Base-by-base conservation (phyloP, 257 asterid genomes). In the Nicotiana noctiflora region DNA sequence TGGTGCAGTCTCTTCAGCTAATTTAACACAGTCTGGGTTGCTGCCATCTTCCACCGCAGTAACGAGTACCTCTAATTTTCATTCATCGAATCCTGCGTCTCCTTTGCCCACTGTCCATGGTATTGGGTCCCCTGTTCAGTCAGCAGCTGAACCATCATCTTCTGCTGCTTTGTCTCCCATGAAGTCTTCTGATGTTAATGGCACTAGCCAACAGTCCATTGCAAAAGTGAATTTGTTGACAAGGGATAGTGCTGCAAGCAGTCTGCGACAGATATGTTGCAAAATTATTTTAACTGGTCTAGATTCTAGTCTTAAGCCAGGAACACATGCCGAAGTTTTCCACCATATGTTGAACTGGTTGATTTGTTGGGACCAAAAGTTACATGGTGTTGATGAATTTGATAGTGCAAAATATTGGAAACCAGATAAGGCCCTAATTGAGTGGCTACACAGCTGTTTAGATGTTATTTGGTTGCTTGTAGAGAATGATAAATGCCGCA, bases 401-500 rank as follows among this genome's bases (percentile, higher is more conserved):
- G 97, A 92, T 75, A 84, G 91, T 81, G 85, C 81, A 74, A 94
- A 89, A 84, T 87, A 83, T 86, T 91, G 89, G 88, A 93, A 86
- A 85, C 97, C 96, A 40, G 97, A 93, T 81, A 92, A 92, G 87
- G 92, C 94, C 79, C 83, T 90, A 51, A 86, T 90, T 84, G 97
- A 95, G 87, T 95, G 99, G 98, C 88, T 95, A n/a, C 99, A 91
- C 82, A 88, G 94, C 83, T 93, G 98, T 85, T 86, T 95, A 82
- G 98, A 95, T 84, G 99, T 95, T 85, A 88, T 95, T 68, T 95
- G 97, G 98, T 84, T 92, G 85, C 85, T 93, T 83, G 99, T 93
- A 82, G 99, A 93, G 76, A 94, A 88, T 77, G 86, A 86, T 85
- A 91, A 87, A 84, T 92, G 97, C 75, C 97, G 92, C 80, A 91